Percentiles rank a stretch among this genome's conserved stretches.
Conservation (phyloP, 805 yeast genomes). For the Ogataea siamensis region DNA sequence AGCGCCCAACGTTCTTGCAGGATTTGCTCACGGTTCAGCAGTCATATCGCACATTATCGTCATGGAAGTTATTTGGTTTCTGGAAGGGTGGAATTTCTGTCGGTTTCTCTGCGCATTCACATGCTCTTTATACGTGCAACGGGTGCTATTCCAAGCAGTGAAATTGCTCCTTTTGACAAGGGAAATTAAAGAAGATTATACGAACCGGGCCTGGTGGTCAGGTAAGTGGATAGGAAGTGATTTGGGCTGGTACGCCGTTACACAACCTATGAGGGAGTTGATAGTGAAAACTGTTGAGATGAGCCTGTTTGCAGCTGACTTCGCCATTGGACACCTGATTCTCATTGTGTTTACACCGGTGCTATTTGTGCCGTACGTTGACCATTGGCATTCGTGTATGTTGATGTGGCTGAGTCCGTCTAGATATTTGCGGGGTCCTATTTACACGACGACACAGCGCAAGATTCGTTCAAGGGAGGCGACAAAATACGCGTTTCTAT, state of each 20-base stretch:
- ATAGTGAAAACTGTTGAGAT: conserved; percentile 45
- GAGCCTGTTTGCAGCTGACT: conserved; percentile 48
- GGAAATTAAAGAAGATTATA: conserved; percentile 40
- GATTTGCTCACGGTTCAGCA: conserved; percentile 37
- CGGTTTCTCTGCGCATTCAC: conserved; percentile 41
- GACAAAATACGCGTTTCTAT: conserved; percentile 45
- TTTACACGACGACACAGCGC: conserved; percentile 40
- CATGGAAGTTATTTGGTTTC: conserved; percentile 38
- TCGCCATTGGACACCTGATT: conserved; percentile 43
- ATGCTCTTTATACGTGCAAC: conserved; percentile 38
- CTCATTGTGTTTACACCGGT: conserved; percentile 40
- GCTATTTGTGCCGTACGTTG: conserved; percentile 45
- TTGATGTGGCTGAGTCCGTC: conserved; percentile 49
- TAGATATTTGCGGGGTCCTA: conserved; percentile 35
- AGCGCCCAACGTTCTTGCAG: conserved; percentile 40
- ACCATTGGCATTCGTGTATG: conserved; percentile 48
- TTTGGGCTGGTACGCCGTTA: conserved; percentile 36
- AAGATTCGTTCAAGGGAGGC: conserved; percentile 42
- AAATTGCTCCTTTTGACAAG: conserved; percentile 37
- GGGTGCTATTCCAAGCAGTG: conserved; percentile 34
- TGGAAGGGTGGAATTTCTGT: conserved; percentile 43
- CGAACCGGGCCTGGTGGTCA: conserved; percentile 54
- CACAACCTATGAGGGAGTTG: conserved; percentile 48
- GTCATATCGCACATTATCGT: conserved; percentile 35
- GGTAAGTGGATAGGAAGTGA: conserved; percentile 46